Base-by-base conservation (phyloP, 23 red algal genomes). In the Agarophyton chilense region DNA sequence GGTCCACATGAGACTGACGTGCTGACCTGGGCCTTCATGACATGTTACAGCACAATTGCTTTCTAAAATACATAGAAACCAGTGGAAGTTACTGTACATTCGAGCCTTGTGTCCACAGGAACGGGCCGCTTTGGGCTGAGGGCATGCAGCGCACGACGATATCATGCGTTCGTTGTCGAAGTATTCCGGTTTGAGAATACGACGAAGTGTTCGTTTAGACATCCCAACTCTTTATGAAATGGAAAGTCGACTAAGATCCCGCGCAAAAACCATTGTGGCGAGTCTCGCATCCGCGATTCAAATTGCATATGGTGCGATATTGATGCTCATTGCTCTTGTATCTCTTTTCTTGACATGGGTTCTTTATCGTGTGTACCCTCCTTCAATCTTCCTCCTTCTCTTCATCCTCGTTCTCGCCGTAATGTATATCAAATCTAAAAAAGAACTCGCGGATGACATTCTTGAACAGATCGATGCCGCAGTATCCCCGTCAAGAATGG, bases 261-360 rank as follows among this genome's bases (percentile, higher is more conserved):
- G 41, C 33, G 47, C 24, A 10, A 74, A 74, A 49, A 18, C 33
- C 24, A 29, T 74, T 24, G 41, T 74, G 33, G 43, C n/a, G n/a
- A 43, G 68, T 49, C 68, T 74, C 41, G 47, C 68, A 49, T 74
- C 68, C 68, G 68, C 68, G 13, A 39, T 74, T 74, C 38, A 74
- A 13, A 47, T 74, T n/a, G 68, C 68, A 28, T 74, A 74, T 49
- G 68, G 68, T 11, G 43, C 43, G 21, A 47, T 39, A 29, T 29
- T 74, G 40, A 74, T 49, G 43, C 68, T 74, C 21, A 29, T 74
- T 46, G 40, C 5, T 46, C 68, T 74, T 39, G 4, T 74, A 17
- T 45, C 68, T 4, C 28, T 74, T 26, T 10, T 49, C 8, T 26
- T 74, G 41, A 46, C 68, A 49, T 74, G 38, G 40, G 8, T 74